Conservation (phyloP, 1,284 basidiomycete species). For the Exsudoporus floridanus region DNA sequence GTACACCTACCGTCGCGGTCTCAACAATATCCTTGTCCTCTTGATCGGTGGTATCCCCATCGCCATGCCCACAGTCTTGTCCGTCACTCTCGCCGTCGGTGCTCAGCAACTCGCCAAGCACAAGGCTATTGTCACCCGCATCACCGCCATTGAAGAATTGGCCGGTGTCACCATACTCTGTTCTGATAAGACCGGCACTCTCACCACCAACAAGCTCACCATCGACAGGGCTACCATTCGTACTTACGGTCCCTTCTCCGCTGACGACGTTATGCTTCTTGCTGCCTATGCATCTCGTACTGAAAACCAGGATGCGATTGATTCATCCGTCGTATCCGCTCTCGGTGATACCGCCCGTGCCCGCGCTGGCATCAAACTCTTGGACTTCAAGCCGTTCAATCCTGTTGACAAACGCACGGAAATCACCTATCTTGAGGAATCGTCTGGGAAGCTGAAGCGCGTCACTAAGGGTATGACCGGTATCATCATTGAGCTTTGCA, state of each 20-base stretch:
- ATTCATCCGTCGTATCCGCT: constrained; percentile 82
- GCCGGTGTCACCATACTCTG: constrained; percentile 97
- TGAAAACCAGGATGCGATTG: constrained; percentile 99
- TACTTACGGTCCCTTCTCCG: constrained; percentile 86
- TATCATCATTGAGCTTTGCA: constrained; percentile 93
- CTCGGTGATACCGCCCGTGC: constrained; percentile 74
- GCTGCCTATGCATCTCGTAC: constrained; percentile 96
- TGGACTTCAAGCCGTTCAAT: constrained; percentile 99
- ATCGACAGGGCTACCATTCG: constrained; percentile 93
- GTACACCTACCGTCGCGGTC: constrained; percentile 89
- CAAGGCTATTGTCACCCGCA: constrained; percentile 98
- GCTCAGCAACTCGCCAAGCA: constrained; percentile 98
- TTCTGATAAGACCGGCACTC: constrained; percentile 96
- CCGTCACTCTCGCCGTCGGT: constrained; percentile 96
- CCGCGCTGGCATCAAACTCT: constrained; percentile 89
- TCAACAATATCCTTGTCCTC: constrained; percentile 95
- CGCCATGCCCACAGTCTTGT: constrained; percentile 96
- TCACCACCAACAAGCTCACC: constrained; percentile 98
- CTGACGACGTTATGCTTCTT: constrained; percentile 89
- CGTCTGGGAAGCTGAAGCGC: constrained; percentile 92
- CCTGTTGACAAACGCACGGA: constrained; percentile 99
- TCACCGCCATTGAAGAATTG: constrained; percentile 96
- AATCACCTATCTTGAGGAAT: constrained; percentile 94
- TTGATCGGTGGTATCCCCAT: constrained; percentile 99
- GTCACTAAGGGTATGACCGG: constrained; percentile 99